phyloP scores from a whole-genome alignment of 805 yeast species.

The Hanseniaspora lindneri region DNA sequence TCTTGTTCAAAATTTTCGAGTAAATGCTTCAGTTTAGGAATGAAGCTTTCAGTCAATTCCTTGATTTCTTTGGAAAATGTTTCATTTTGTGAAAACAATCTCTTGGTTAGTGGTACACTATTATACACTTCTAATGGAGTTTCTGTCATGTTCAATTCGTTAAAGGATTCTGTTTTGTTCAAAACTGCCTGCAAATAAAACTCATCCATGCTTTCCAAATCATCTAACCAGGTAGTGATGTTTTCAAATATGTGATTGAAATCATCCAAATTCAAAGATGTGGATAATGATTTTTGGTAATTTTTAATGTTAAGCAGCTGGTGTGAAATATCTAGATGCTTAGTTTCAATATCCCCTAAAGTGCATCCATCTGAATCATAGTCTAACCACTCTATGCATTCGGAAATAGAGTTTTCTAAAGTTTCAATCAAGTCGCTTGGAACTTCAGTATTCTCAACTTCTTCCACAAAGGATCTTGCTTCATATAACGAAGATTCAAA shows the following conservation, averaged over 20 bases:
- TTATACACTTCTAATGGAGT: slow-evolving; percentile 35
- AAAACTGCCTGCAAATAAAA: slow-evolving; percentile 36
- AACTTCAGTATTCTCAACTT: slow-evolving; percentile 34
- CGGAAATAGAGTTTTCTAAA: slow-evolving; percentile 33
- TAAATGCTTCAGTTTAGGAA: slow-evolving; percentile 2
- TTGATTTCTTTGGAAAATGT: background rate
- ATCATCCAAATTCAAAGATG: slow-evolving; percentile 38
- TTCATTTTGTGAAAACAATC: background rate
- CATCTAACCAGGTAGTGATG: slow-evolving; percentile 33
- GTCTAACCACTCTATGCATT: slow-evolving; percentile 66
- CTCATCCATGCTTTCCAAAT: slow-evolving; percentile 37
- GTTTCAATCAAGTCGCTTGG: slow-evolving; percentile 33
- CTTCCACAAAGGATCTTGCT: slow-evolving; percentile 48
- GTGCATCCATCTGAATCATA: slow-evolving; percentile 47
- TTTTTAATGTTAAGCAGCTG: slow-evolving; percentile 29
- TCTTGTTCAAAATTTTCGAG: slow-evolving; percentile 5
- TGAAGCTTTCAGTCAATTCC: background rate
- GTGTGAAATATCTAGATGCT: slow-evolving; percentile 22
- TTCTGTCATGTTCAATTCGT: slow-evolving; percentile 38
- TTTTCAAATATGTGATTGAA: slow-evolving; percentile 35
- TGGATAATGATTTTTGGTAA: slow-evolving; percentile 33
- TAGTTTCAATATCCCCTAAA: slow-evolving; percentile 31
- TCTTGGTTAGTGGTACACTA: slow-evolving; percentile 29
- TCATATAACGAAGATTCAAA: slow-evolving; percentile 66
- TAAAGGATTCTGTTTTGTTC: slow-evolving; percentile 31